These are phyloP conservation scores for Dactylorhiza incarnata DNA, from an alignment of 106 monocot genomes.

Conservation along the genomic window DNA sequence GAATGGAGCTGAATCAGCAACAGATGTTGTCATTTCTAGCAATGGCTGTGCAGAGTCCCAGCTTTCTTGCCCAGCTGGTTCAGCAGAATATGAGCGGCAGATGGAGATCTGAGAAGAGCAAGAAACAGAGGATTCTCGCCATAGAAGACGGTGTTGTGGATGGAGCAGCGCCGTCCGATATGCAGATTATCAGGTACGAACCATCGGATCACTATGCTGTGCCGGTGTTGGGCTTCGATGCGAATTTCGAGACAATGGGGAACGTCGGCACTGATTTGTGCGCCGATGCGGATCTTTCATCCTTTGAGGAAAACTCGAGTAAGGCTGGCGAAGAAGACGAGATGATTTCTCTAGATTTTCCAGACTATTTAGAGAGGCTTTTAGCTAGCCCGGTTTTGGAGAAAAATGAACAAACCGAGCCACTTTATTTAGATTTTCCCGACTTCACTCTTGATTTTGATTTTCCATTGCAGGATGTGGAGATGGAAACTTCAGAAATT, in stretches of 20 bases:
- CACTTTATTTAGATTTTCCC: slow-evolving; percentile 14
- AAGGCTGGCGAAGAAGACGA: slow-evolving; percentile 14
- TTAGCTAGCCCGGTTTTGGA: slow-evolving; percentile 17
- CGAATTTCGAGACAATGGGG: slow-evolving; percentile 4
- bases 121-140: slow-evolving; percentile 36
- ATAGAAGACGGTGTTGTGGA: slow-evolving; percentile 11
- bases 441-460: slow-evolving; percentile 26
- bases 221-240: background rate
- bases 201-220: background rate
- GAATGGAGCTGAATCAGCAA: slow-evolving; percentile 46
- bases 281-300: slow-evolving; percentile 10
- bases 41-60: slow-evolving; percentile 40
- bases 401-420: slow-evolving; percentile 6
- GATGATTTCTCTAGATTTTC: background rate
- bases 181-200: slow-evolving; percentile 39
- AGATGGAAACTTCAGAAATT: slow-evolving; percentile 9
- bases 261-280: slow-evolving; percentile 13
- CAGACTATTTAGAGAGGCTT: slow-evolving; percentile 18
- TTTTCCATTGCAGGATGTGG: slow-evolving; percentile 15
- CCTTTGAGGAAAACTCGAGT: background rate
- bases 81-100: slow-evolving; percentile 35
- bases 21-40: slow-evolving; percentile 57
- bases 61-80: slow-evolving; percentile 24
- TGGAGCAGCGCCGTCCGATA: slow-evolving; percentile 12
- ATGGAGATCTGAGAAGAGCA: slow-evolving; percentile 27